These are phyloP conservation scores for Gossypium davidsonii DNA, from an alignment of 441 rosid species.

Conservation along the genomic window DNA sequence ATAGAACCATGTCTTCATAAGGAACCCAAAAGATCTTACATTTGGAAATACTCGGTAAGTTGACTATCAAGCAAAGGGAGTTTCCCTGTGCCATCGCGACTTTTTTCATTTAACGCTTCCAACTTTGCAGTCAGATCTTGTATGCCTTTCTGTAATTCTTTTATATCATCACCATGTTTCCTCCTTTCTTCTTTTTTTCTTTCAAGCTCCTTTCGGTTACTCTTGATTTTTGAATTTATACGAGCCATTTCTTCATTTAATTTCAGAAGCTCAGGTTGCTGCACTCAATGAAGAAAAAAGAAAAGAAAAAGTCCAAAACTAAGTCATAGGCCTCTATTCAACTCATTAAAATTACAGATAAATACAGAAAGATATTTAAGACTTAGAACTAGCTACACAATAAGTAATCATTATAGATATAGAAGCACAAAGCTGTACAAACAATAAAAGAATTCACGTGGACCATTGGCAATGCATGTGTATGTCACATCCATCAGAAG, in stretches of 20 bases:
- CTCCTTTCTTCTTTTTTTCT: slow-evolving; percentile 67
- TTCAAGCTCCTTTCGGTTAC: slow-evolving; percentile 70
- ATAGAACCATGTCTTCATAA: background rate
- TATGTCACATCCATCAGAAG: background rate
- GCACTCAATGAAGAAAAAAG: slow-evolving; percentile 16
- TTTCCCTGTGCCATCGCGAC: slow-evolving; percentile 73
- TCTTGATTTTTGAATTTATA: slow-evolving; percentile 78
- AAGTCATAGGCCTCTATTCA: slow-evolving; percentile 1
- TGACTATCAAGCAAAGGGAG: slow-evolving; percentile 78
- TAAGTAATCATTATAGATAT: background rate
- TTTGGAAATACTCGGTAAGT: slow-evolving; percentile 72
- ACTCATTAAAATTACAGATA: background rate
- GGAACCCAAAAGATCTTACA: slow-evolving; percentile 46
- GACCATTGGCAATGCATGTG: background rate
- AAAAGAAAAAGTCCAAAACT: slow-evolving; percentile 12
- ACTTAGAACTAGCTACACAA: background rate
- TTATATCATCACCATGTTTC: slow-evolving; percentile 61
- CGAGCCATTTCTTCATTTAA: slow-evolving; percentile 82
- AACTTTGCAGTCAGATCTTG: slow-evolving; percentile 70
- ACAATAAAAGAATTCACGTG: background rate
- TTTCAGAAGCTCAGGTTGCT: slow-evolving; percentile 96
- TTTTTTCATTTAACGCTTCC: slow-evolving; percentile 66
- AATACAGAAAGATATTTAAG: background rate
- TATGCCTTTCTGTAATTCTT: slow-evolving; percentile 64
- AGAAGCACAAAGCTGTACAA: background rate